Evolutionary conservation across 23 red algal species (phyloP).

Genomic region (Gracilaria vermiculophylla): DNA sequence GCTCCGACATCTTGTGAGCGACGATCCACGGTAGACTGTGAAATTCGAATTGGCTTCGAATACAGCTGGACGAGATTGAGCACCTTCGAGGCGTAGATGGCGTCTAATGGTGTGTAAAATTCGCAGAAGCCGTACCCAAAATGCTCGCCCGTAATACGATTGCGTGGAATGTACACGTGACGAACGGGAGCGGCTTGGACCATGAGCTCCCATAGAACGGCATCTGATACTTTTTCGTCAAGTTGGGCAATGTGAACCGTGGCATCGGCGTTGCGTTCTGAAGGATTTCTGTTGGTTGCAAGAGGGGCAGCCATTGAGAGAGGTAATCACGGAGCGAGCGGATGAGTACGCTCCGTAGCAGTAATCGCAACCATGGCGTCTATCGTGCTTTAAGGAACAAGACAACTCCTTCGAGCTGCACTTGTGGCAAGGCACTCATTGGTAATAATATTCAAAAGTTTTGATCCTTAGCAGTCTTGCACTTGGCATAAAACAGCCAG

Average conservation of each 20-base stretch:
- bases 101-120: slow-evolving; percentile 65
- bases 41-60: slow-evolving; percentile 72
- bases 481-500: background rate
- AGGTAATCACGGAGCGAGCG: too few relatives aligned
- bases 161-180: slow-evolving; percentile 88
- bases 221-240: slow-evolving; percentile 74
- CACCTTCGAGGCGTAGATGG: slow-evolving; percentile 77
- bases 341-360: too few relatives aligned
- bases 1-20: slow-evolving; percentile 69
- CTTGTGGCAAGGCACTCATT: slow-evolving; percentile 13
- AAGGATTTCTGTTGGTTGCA: slow-evolving; percentile 56
- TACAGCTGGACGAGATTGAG: slow-evolving; percentile 70
- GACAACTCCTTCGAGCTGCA: too few relatives aligned
- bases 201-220: slow-evolving; percentile 80
- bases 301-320: slow-evolving; percentile 16
- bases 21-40: slow-evolving; percentile 48
- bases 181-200: slow-evolving; percentile 72
- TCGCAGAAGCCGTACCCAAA: slow-evolving; percentile 88
- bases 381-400: too few relatives aligned
- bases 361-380: too few relatives aligned
- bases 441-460: too few relatives aligned
- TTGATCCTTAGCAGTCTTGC: background rate
- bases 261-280: slow-evolving; percentile 78
- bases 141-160: slow-evolving; percentile 82
- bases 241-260: slow-evolving; percentile 82